Conservation (phyloP, 1,284 basidiomycete species). For the Porodaedalea pini region DNA sequence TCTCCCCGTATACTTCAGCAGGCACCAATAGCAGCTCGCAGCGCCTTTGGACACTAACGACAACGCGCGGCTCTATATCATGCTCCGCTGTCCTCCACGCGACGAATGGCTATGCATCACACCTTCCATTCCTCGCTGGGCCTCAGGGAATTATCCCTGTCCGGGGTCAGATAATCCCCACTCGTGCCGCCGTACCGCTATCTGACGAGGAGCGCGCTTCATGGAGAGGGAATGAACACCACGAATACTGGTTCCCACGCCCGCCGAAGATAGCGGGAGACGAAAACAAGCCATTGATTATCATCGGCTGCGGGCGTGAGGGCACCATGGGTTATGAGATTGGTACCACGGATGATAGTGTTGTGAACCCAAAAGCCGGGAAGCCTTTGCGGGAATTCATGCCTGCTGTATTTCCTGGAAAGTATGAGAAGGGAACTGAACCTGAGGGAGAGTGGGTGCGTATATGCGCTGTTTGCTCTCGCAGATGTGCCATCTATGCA, state of each 20-base stretch:
- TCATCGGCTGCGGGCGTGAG: slow-evolving; percentile 72
- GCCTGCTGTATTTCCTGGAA: slow-evolving; percentile 53
- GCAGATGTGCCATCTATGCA: too few species aligned
- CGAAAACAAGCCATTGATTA: slow-evolving; percentile 48
- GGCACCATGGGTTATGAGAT: slow-evolving; percentile 42
- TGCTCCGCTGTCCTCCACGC: slow-evolving; percentile 72
- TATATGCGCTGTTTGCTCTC: slow-evolving; percentile 20
- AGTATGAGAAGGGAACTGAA: slow-evolving; percentile 42
- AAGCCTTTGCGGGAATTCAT: slow-evolving; percentile 53
- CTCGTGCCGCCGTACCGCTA: slow-evolving; percentile 45
- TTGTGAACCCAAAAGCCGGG: slow-evolving; percentile 46
- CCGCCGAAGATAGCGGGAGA: slow-evolving; percentile 34
- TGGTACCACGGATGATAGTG: slow-evolving; percentile 60
- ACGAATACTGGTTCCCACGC: slow-evolving; percentile 81
- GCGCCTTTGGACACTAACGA: slow-evolving; percentile 50
- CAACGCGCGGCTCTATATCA: slow-evolving; percentile 53
- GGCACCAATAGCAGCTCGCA: neutral
- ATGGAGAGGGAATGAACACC: slow-evolving; percentile 51
- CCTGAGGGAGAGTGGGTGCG: slow-evolving; percentile 75
- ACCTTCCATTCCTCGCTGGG: slow-evolving; percentile 56
- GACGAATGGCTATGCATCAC: slow-evolving; percentile 73
- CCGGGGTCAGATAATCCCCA: slow-evolving; percentile 69
- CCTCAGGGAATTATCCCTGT: slow-evolving; percentile 60
- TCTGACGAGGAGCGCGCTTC: slow-evolving; percentile 31
- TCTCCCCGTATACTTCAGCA: slow-evolving; percentile 27